A percentile compares a stretch with the other conserved stretches of the same genome.
phyloP scores from a whole-genome alignment of 139 green algal species.

The Tetraselmis chui region DNA sequence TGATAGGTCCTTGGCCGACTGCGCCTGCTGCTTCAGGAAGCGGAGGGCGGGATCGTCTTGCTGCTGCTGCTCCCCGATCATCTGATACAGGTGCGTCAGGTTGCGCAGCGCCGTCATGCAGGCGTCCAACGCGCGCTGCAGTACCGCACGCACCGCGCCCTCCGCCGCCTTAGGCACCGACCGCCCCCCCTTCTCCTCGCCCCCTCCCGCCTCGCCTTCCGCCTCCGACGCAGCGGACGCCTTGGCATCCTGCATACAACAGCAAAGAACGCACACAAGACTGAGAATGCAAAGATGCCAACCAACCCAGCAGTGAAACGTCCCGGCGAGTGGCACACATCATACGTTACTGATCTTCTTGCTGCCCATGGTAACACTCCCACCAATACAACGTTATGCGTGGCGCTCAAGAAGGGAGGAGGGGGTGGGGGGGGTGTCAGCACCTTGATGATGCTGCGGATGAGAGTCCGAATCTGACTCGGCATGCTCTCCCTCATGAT shows the following conservation, averaged over 20 bases:
- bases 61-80: background rate
- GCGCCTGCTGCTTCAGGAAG: background rate
- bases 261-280: too few species aligned
- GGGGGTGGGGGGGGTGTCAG: background rate
- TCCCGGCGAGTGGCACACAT: too few species aligned
- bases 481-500: background rate
- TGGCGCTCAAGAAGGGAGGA: background rate
- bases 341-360: too few species aligned
- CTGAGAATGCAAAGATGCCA: too few species aligned
- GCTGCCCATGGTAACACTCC: too few species aligned
- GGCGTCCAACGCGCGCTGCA: background rate
- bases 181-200: too few species aligned
- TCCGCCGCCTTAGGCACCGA: background rate
- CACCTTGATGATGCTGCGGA: background rate
- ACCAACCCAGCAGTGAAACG: too few species aligned
- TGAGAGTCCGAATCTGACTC: background rate
- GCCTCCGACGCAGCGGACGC: too few species aligned
- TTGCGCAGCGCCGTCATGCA: background rate
- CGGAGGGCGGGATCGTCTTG: background rate
- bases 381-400: too few species aligned
- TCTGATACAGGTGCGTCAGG: background rate
- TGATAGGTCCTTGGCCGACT: background rate
- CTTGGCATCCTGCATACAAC: too few species aligned
- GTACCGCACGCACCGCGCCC: background rate
- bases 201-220: too few species aligned